Evolutionary conservation across 2,329 filamentous ascomycete species (phyloP).

Genomic region (Westerdykella ornata): DNA sequence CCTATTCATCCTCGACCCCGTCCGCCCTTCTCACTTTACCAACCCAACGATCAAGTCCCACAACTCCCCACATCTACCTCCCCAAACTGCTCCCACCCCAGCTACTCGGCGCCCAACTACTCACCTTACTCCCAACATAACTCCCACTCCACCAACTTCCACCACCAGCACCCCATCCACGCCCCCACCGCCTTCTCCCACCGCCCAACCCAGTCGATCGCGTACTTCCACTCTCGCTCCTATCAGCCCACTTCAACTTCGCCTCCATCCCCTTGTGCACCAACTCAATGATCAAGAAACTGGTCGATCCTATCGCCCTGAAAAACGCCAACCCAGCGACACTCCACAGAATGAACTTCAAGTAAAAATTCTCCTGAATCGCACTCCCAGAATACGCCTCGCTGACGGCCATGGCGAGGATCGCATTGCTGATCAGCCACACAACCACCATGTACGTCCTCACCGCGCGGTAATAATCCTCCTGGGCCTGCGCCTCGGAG

Average conservation of each 20-base stretch:
- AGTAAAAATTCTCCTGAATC: conserved; percentile 78
- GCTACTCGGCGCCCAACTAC: conserved; percentile 26
- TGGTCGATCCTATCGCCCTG: conserved; percentile 71
- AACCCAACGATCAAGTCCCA: background rate
- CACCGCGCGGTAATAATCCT: conserved; percentile 97
- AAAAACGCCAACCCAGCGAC: conserved; percentile 84
- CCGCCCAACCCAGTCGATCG: conserved; percentile 24
- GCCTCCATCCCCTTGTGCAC: conserved; percentile 84
- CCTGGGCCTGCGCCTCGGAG: conserved; percentile 78
- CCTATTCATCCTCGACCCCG: no score
- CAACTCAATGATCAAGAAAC: conserved; percentile 77
- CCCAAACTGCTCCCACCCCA: conserved; percentile 31
- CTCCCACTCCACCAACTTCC: conserved; percentile 36
- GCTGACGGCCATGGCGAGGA: conserved; percentile 86
- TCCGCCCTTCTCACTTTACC: background rate
- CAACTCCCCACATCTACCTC: conserved; percentile 10
- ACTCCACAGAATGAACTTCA: conserved; percentile 87
- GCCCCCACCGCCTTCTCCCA: conserved; percentile 22
- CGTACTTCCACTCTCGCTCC: conserved; percentile 26
- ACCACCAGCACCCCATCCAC: conserved; percentile 25
- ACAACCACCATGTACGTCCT: conserved; percentile 95
- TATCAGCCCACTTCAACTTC: conserved; percentile 55
- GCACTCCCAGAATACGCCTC: conserved; percentile 71
- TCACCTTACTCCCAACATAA: conserved; percentile 35
- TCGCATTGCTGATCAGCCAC: conserved; percentile 89